Conservation (phyloP, 2,329 filamentous ascomycete genomes). For the Fusarium sp. region DNA sequence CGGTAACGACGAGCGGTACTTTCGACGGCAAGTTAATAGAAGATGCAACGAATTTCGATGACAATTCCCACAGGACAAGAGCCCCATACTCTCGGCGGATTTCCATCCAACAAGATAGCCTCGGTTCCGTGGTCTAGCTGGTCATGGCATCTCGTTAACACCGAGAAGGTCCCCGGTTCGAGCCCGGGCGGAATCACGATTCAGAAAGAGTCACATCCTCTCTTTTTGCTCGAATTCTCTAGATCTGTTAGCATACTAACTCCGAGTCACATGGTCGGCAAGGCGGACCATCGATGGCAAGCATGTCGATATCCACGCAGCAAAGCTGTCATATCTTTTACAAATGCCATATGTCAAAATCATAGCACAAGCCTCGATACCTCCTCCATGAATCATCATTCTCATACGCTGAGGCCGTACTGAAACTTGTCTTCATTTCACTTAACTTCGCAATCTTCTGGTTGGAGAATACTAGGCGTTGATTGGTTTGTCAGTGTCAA, state of each 20-base stretch:
- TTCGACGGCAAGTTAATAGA: background rate
- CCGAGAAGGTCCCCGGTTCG: constrained; percentile 40
- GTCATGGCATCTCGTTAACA: constrained; percentile 43
- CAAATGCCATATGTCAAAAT: background rate
- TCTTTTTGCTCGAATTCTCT: background rate
- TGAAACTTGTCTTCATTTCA: background rate
- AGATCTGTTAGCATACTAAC: no score
- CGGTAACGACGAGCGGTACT: background rate
- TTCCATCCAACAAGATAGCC: background rate
- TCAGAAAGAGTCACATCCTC: background rate
- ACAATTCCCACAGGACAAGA: background rate
- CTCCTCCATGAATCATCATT: background rate
- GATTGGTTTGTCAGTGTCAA: background rate
- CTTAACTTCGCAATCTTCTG: background rate
- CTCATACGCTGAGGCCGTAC: background rate
- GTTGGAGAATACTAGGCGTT: background rate
- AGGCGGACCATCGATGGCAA: background rate
- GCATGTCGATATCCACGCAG: background rate
- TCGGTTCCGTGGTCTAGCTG: constrained; percentile 41
- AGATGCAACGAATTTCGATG: background rate
- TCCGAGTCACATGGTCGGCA: background rate
- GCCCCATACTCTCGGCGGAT: background rate
- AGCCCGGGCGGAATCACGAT: constrained; percentile 36
- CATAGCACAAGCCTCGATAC: background rate
- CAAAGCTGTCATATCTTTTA: background rate